phyloP scores from a whole-genome alignment of 1,284 basidiomycete genomes.

The Ceratobasidium sp. region DNA sequence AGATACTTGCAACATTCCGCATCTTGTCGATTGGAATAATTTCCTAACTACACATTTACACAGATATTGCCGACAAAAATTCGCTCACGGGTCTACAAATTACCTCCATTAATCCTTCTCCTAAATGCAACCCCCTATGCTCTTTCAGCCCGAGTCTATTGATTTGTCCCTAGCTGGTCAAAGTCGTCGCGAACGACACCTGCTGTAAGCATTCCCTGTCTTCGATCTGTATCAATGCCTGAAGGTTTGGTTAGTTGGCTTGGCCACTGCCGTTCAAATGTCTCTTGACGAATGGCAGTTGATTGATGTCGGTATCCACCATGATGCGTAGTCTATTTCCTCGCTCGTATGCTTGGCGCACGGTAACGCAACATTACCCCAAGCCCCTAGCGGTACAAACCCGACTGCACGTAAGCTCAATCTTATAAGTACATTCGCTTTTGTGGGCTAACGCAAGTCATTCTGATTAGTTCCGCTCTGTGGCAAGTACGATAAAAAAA shows the following conservation, averaged over 20 bases:
- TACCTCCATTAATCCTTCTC: not conserved
- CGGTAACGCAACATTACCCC: slow-evolving; percentile 2
- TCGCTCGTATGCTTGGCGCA: slow-evolving; percentile 12
- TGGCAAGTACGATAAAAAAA: slow-evolving; percentile 10
- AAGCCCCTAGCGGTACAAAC: slow-evolving; percentile 18
- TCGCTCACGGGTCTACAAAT: slow-evolving; percentile 2
- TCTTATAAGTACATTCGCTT: too few species aligned
- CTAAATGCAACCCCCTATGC: not conserved
- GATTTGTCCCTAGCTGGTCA: slow-evolving; percentile 13
- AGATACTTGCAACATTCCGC: not conserved
- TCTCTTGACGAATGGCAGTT: slow-evolving; percentile 3
- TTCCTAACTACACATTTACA: too few species aligned
- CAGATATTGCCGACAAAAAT: slow-evolving; percentile 16
- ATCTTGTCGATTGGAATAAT: not conserved
- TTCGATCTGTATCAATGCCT: not conserved
- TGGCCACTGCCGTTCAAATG: not conserved
- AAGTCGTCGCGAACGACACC: slow-evolving; percentile 7
- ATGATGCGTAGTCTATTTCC: not conserved
- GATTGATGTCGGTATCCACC: not conserved
- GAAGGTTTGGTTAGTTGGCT: not conserved
- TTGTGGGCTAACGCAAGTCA: too few species aligned
- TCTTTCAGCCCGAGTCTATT: not conserved
- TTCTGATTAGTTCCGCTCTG: not conserved
- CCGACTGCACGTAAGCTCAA: not conserved
- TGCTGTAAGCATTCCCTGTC: not conserved